Base-by-base conservation (phyloP, 768 basidiomycete genomes). In the Trametes coccinea region DNA sequence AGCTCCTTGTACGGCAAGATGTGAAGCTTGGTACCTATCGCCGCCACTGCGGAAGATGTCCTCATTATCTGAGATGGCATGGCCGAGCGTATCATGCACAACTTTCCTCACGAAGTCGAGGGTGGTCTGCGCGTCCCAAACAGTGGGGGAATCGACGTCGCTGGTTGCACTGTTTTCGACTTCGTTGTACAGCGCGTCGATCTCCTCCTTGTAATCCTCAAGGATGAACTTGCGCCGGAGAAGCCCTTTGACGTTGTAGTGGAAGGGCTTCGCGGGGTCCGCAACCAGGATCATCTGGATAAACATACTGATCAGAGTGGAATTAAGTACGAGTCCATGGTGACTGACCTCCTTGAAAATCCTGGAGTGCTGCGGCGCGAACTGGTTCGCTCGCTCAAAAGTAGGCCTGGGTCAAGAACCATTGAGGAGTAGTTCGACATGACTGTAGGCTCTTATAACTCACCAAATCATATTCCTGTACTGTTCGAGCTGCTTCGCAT, bases 341-440 rank as follows among this genome's bases (percentile, higher is more conserved):
- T 14, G 10, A 9, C 47, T 30, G 2, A 79, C 79, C 75, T 81
- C 79, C 60, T 80, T 81, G 69, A 80, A 80, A 11, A 82, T 67
- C 29, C 78, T 64, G 0, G 78, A 80, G 63, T 81, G 79, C 34
- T 72, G 68, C 7, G 81, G 80, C 0, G 79, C 78, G 41, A 68
- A 74, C 13, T 64, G 65, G 57, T 82, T 83, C 56, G 75, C 71
- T 40, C 71, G 58, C 61, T 79, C 73, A 1, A 81, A 66, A 8
- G 71, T 77, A 1, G 65, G 65, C 61, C 61, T 66, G 16, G 2
- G 9, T 14, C 30, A 40, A 6, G 30, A 49, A 31, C 17, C 40
- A 49, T 14, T 11, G 1, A 49, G 30, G 30, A 30, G 13, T 22
- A 49, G 10, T 4, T 3, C 4, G 9, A 22, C 43, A 17, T 14